These are phyloP conservation scores for Aspergillus neotritici DNA, from an alignment of 2,329 filamentous ascomycete genomes.

Conservation along the genomic window DNA sequence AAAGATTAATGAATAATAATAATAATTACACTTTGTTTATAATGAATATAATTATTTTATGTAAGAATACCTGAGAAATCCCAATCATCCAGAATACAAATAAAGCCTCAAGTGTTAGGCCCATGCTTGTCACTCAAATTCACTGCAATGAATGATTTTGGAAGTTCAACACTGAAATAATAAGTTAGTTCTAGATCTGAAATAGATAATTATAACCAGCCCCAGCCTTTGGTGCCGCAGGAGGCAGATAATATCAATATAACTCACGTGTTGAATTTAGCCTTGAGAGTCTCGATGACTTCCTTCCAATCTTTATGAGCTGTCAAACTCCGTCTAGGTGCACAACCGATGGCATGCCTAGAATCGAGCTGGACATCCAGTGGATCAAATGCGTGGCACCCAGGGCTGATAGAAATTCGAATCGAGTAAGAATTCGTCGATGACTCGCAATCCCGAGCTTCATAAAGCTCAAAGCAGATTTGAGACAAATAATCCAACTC, in stretches of 20 bases:
- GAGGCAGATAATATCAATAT: conserved; percentile 1
- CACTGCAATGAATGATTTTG: conserved; percentile 47
- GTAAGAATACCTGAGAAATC: neutral
- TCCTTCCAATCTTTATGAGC: conserved; percentile 92
- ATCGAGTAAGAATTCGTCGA: conserved; percentile 90
- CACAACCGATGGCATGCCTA: conserved; percentile 91
- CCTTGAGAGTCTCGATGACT: conserved; percentile 89
- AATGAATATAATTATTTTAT: neutral
- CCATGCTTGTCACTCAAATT: conserved; percentile 48
- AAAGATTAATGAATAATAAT: no score
- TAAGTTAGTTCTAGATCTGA: conserved; percentile 6
- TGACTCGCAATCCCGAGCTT: conserved; percentile 75
- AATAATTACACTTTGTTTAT: no score
- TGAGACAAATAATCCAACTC: conserved; percentile 96
- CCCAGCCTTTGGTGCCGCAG: neutral
- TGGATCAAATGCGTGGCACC: conserved; percentile 93
- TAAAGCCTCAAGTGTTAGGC: conserved; percentile 14
- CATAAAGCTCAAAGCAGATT: conserved; percentile 97
- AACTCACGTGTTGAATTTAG: conserved; percentile 87
- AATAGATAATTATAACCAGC: conserved; percentile 2
- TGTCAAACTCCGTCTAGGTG: conserved; percentile 82
- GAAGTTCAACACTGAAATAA: conserved; percentile 43
- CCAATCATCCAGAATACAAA: neutral
- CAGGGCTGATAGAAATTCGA: conserved; percentile 89
- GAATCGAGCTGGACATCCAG: conserved; percentile 94